Evolutionary conservation across 306 rosid species (phyloP), one percentile per base, ranked within the genome.

Genomic region (Pyrus bretschneideri): DNA sequence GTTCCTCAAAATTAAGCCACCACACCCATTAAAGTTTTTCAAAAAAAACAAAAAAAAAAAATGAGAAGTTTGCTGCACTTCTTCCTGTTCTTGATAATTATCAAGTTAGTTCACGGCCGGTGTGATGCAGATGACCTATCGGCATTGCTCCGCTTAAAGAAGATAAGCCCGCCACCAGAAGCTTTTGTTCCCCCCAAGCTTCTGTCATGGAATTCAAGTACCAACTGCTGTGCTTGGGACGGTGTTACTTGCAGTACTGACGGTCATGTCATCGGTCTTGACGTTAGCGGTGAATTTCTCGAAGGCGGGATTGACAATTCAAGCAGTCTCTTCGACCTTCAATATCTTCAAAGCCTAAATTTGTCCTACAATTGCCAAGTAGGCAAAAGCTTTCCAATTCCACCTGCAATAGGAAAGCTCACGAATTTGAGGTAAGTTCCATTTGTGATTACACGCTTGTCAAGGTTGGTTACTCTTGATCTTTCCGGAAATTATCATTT

Each of bases 401-500:
- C 88, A 6, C 6, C 83, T 1, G 59, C 65, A 11, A 18, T 85
- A 7, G 76, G 46, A 1, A 45, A 58, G 0, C 68, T 81, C 4
- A 9, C 15, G 3, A 78, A 59, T 61, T 81, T 81, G 79, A 68
- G 19, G 8, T 21, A 80, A 14, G 4, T 80, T 25, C 88, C 90
- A 0, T 22, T 11, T 35, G 89, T 38, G 72, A 73, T 85, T 40
- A 76, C 87, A 10, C n/a, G 17, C 11, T 22, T 79, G 65, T n/a
- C 31, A 1, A 45, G 74, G 35, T 76, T 86, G 84, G 80, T 49
- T 6, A 19, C 23, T 61, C 83, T 87, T 1, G 88, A 87, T 66
- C n/a, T 69, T 2, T 5, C 13, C 4, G 13, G 13, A 42, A 42
- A 10, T 42, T 9, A 42, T 9, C 0, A 42, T 2, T 42, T 11